These are phyloP conservation scores for Penicillium angulare DNA, from an alignment of 495 filamentous ascomycete genomes.

Conservation along the genomic window DNA sequence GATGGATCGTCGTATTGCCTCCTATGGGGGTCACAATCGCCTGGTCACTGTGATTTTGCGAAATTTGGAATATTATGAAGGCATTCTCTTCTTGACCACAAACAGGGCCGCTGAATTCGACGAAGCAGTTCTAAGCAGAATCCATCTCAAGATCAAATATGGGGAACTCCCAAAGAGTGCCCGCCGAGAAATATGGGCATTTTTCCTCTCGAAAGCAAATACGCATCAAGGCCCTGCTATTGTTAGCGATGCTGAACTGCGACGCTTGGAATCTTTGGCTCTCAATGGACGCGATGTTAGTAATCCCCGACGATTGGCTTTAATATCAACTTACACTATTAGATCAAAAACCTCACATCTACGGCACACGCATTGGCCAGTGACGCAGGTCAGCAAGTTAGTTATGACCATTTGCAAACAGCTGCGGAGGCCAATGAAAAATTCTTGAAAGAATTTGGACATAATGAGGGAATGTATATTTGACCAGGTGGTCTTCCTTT, in stretches of 20 bases:
- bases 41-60: slow-evolving; percentile 47
- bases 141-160: slow-evolving; percentile 44
- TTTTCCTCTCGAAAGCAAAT: slow-evolving; percentile 8
- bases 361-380: too few species aligned
- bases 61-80: slow-evolving; percentile 56
- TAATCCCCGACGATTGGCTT: too few species aligned
- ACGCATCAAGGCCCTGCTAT: slow-evolving; percentile 19
- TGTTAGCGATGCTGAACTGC: slow-evolving; percentile 13
- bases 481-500: too few species aligned
- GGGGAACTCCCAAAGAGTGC: slow-evolving; percentile 26
- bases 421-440: too few species aligned
- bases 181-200: slow-evolving; percentile 23
- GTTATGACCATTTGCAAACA: too few species aligned
- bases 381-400: too few species aligned
- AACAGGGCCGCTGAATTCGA: slow-evolving; percentile 33
- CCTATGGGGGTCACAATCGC: slow-evolving; percentile 23
- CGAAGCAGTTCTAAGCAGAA: slow-evolving; percentile 41
- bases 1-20: slow-evolving; percentile 24
- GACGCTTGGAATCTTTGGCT: slow-evolving; percentile 12
- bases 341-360: slow-evolving; percentile 32
- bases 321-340: too few species aligned
- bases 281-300: slow-evolving; percentile 29
- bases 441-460: too few species aligned
- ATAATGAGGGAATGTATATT: too few species aligned
- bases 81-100: slow-evolving; percentile 33